phyloP scores from a whole-genome alignment of 805 yeast genomes.

The Pichia ethanolica region DNA sequence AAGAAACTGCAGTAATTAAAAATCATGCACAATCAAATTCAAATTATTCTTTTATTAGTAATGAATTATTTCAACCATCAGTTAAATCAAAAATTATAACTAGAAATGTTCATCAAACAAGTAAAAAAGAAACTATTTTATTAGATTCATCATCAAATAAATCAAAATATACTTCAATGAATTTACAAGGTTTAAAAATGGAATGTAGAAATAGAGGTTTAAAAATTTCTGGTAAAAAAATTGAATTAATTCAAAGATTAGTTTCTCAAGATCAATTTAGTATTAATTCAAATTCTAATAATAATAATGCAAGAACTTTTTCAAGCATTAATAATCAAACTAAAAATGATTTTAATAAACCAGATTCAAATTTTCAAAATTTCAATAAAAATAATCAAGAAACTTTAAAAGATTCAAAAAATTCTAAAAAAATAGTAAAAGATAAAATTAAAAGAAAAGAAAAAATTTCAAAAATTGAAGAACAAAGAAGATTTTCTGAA shows the following conservation, averaged over 20 bases:
- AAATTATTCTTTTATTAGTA: conserved; percentile 3
- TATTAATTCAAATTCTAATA: background rate
- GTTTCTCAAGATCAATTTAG: conserved; percentile 9
- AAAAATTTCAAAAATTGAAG: no score
- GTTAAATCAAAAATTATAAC: background rate
- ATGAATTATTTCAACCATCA: conserved; percentile 14
- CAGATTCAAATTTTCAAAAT: background rate
- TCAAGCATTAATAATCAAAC: background rate
- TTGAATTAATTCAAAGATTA: conserved; percentile 42
- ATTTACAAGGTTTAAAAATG: conserved; percentile 44
- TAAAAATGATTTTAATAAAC: background rate
- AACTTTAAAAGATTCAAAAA: background rate
- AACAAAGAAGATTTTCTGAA: no score
- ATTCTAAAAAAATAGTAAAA: background rate
- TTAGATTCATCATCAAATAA: conserved; percentile 18
- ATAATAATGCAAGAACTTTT: conserved; percentile 3
- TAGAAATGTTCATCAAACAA: conserved; percentile 29
- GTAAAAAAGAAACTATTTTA: conserved; percentile 26
- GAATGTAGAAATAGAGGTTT: conserved; percentile 58
- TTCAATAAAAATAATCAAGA: background rate
- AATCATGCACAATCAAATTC: conserved; percentile 4
- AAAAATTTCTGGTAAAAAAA: conserved; percentile 53
- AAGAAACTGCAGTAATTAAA: conserved; percentile 12
- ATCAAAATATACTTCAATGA: conserved; percentile 33
- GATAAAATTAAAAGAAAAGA: no score